phyloP scores from a whole-genome alignment of 257 asterid genomes.

The Jaltomata sinuosa region DNA sequence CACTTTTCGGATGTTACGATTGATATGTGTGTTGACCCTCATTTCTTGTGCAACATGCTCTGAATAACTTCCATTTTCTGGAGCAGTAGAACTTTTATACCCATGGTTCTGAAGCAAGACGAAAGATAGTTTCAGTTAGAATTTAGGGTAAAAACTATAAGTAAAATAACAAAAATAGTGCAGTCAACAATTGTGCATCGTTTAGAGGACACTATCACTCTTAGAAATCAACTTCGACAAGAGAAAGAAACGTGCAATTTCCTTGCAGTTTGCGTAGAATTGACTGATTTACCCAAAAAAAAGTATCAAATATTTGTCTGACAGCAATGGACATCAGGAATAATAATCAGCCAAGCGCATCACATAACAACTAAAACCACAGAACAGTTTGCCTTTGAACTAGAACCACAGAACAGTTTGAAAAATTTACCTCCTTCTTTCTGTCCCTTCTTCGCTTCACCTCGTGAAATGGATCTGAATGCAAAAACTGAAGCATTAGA shows the following conservation, averaged over 20 bases:
- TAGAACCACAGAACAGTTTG: background rate
- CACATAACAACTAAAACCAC: background rate
- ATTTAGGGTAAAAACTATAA: background rate
- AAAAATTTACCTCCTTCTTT: slow-evolving; percentile 60
- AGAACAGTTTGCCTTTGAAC: background rate
- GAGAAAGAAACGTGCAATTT: background rate
- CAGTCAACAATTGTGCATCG: background rate
- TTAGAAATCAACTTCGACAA: background rate
- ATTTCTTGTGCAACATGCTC: slow-evolving; percentile 4
- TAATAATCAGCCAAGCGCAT: background rate
- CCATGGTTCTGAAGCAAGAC: slow-evolving; percentile 45
- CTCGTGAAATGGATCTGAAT: slow-evolving; percentile 89
- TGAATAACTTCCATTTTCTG: slow-evolving; percentile 33
- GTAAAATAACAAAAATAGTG: background rate
- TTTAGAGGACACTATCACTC: background rate
- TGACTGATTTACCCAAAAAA: background rate
- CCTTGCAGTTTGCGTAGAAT: background rate
- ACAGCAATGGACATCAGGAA: background rate
- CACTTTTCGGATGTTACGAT: slow-evolving; percentile 50
- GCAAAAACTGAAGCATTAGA: background rate
- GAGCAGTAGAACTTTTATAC: slow-evolving; percentile 20
- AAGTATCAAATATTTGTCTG: background rate
- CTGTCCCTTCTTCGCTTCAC: slow-evolving; percentile 84
- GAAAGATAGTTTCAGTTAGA: background rate
- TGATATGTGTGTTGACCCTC: slow-evolving; percentile 33